These are phyloP conservation scores for Chernovozyma sophiae-reginae DNA, from an alignment of 1,139 yeast genomes.

Conservation along the genomic window DNA sequence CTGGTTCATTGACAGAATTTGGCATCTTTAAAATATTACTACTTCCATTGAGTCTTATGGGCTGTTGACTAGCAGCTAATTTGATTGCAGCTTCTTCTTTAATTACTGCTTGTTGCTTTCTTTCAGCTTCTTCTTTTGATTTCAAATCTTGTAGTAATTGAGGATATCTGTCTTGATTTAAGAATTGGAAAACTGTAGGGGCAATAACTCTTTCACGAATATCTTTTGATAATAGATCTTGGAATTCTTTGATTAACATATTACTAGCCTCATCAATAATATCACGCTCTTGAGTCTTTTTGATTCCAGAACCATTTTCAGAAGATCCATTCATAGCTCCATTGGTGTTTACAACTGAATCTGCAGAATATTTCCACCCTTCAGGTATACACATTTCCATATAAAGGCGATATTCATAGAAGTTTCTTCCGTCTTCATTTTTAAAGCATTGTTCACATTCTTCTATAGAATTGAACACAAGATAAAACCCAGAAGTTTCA, in stretches of 20 bases:
- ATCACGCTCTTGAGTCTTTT: conserved; percentile 14
- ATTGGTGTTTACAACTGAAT: too few relatives aligned
- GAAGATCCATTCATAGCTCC: too few relatives aligned
- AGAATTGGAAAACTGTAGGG: conserved; percentile 59
- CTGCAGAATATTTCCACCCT: too few relatives aligned
- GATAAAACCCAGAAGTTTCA: conserved; percentile 63
- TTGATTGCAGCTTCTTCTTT: conserved; percentile 16
- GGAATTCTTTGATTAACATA: conserved; percentile 60
- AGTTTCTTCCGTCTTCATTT: conserved; percentile 59
- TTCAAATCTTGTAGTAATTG: conserved; percentile 44
- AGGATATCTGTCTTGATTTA: conserved; percentile 60
- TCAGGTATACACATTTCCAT: conserved; percentile 56
- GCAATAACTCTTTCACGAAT: conserved; percentile 72
- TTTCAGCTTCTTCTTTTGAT: conserved; percentile 30
- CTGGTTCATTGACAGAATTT: conserved; percentile 20
- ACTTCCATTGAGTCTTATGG: not conserved
- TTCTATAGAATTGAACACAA: conserved; percentile 59
- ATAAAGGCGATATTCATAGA: conserved; percentile 45
- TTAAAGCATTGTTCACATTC: conserved; percentile 68
- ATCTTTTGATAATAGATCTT: conserved; percentile 62
- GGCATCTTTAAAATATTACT: conserved; percentile 18
- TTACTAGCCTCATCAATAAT: conserved; percentile 56
- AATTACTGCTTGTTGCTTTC: conserved; percentile 19
- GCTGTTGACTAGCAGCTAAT: conserved; percentile 11
- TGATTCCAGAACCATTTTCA: too few relatives aligned